Base-by-base conservation (phyloP, 768 basidiomycete genomes). In the Porphyrellus cyaneotinctus region DNA sequence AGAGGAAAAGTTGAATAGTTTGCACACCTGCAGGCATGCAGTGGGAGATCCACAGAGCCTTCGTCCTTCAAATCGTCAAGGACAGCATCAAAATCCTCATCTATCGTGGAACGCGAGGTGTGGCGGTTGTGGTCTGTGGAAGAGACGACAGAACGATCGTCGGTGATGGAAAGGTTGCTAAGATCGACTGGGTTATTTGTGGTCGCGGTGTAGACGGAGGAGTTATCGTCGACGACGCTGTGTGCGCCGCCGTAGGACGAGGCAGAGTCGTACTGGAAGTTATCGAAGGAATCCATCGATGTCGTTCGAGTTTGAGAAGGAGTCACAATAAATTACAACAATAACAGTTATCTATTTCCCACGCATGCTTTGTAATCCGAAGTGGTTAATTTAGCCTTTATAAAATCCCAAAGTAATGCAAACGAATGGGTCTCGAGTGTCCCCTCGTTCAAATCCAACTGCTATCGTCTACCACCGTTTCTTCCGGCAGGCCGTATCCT, bases 1-100 rank as follows among this genome's bases (percentile, higher is more conserved):
- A 61, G 43, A 20, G 18, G 26, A 35, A 18, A 49, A 32, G 39
- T 28, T 37, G 43, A 33, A 37, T 4, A 20, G 42, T 4, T 24
- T 51, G 74, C 80, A 55, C 51, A 93, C 95, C 91, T 93, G 90
- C 95, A 97, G 10, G 95, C 95, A 70, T 97, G 95, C 11, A 88
- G 83, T 2, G 92, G 92, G 46, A 95, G 69, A 73, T 94, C 88
- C 31, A 92, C 77, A 15, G 81, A 75, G 13, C 75, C 76, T 59
- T 89, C 91, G 58, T 91, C 88, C 71, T 91, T 94, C 63, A 93
- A 67, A 66, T 95, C 93, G 54, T 95, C 93, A 35, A 95, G 74
- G 41, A 92, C 88, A 8, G 82, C 87, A 68, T 95, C 91, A 58
- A 94, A 91, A 64, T 95, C 93, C 49, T 94, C 92, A 52, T 91